Percentiles rank a stretch among this genome's conserved stretches.
These are phyloP conservation scores for Nakazawaea wyomingensis DNA, from an alignment of 805 yeast genomes.

Conservation along the genomic window DNA sequence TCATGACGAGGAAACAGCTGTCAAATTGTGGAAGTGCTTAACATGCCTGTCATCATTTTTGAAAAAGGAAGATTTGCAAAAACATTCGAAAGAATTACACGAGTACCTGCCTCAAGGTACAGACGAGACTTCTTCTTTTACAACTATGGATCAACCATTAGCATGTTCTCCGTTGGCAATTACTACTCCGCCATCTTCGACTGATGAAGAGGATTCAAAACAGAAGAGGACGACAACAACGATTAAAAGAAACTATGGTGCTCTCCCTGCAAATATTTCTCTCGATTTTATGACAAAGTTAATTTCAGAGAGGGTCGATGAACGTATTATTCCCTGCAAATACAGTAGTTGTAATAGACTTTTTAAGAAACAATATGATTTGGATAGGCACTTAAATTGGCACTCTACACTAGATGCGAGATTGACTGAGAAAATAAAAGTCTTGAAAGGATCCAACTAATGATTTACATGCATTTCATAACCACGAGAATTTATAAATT, in stretches of 20 bases:
- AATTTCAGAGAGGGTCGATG: slow-evolving; percentile 31
- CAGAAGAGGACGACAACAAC: neutral
- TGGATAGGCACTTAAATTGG: slow-evolving; percentile 48
- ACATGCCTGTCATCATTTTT: slow-evolving; percentile 46
- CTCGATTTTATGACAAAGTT: slow-evolving; percentile 26
- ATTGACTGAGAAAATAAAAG: slow-evolving; percentile 15
- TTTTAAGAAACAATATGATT: slow-evolving; percentile 45
- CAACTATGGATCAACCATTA: too few relatives aligned
- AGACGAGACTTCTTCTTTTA: too few relatives aligned
- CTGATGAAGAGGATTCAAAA: neutral
- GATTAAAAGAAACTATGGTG: neutral
- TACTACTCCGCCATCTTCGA: neutral
- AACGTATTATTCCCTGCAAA: slow-evolving; percentile 39
- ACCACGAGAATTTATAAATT: too few relatives aligned
- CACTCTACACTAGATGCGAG: slow-evolving; percentile 30
- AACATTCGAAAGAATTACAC: slow-evolving; percentile 52
- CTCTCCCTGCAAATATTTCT: slow-evolving; percentile 7
- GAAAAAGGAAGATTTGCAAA: slow-evolving; percentile 50
- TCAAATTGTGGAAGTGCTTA: slow-evolving; percentile 65
- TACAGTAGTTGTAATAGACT: slow-evolving; percentile 45
- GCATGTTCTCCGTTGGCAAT: neutral
- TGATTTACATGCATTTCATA: too few relatives aligned
- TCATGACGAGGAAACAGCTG: slow-evolving; percentile 50
- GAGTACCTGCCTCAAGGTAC: too few relatives aligned
- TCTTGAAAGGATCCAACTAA: slow-evolving; percentile 3